These are phyloP conservation scores for Sphagnum magellanicum DNA, from an alignment of 228 moss, liverwort and hornwort genomes.

Conservation along the genomic window DNA sequence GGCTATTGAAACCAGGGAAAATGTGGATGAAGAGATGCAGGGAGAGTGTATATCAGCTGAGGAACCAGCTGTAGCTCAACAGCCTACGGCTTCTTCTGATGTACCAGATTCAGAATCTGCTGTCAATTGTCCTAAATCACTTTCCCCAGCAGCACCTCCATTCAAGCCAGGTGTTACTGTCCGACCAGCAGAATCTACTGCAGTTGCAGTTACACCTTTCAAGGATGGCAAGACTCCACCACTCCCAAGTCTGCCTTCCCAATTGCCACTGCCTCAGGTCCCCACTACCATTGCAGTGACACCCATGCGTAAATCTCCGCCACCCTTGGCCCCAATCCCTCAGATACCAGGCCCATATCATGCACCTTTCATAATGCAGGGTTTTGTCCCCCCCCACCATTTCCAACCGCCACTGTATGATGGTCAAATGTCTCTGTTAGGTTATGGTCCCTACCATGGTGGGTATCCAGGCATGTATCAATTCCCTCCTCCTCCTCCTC, in stretches of 20 bases:
- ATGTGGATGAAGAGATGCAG: not conserved
- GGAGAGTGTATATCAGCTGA: not conserved
- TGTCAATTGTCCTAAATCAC: slow-evolving; percentile 21
- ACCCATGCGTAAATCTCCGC: slow-evolving; percentile 40
- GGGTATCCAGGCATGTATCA: not conserved
- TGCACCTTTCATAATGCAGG: slow-evolving; percentile 20
- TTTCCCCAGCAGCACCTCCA: slow-evolving; percentile 53
- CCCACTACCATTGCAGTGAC: slow-evolving; percentile 53
- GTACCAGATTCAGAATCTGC: slow-evolving; percentile 12
- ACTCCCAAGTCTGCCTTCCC: slow-evolving; percentile 18
- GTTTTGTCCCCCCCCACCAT: slow-evolving; percentile 14
- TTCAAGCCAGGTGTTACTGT: slow-evolving; percentile 36
- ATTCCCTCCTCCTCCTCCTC: slow-evolving; percentile 25
- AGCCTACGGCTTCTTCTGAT: not conserved
- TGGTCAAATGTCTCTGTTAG: slow-evolving; percentile 4
- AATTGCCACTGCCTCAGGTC: slow-evolving; percentile 19
- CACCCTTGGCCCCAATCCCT: slow-evolving; percentile 30
- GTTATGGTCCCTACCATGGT: not conserved
- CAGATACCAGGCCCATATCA: slow-evolving; percentile 20
- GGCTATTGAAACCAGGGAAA: not conserved
- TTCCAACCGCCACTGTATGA: not conserved
- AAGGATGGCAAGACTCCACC: slow-evolving; percentile 54
- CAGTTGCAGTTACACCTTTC: slow-evolving; percentile 53
- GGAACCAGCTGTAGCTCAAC: not conserved
- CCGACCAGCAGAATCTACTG: slow-evolving; percentile 9